Evolutionary conservation across 176 grass and related monocot genomes (phyloP).

Genomic region (Elaeis guineensis): DNA sequence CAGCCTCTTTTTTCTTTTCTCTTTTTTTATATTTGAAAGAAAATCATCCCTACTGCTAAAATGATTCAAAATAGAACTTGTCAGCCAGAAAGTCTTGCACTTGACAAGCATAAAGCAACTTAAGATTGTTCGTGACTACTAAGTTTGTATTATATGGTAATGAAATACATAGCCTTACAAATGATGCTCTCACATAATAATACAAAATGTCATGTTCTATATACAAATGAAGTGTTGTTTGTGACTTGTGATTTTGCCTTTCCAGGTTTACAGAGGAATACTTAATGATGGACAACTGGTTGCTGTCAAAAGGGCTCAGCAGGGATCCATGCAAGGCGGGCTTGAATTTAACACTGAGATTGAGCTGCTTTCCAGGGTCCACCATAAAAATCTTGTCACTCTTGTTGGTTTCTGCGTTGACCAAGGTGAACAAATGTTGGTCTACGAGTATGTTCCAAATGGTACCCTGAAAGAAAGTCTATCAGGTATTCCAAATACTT

Average conservation of each 20-base stretch:
- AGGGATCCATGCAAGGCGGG: slow-evolving; percentile 55
- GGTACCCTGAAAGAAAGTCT: slow-evolving; percentile 84
- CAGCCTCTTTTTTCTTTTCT: too few relatives aligned
- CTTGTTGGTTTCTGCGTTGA: slow-evolving; percentile 81
- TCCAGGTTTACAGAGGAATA: slow-evolving; percentile 63
- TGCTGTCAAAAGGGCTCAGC: slow-evolving; percentile 60
- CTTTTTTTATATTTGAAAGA: too few relatives aligned
- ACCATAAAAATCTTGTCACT: slow-evolving; percentile 83
- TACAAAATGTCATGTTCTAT: too few relatives aligned
- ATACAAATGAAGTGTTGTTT: not conserved
- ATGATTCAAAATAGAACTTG: too few relatives aligned
- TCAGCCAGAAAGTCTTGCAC: too few relatives aligned
- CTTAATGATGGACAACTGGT: slow-evolving; percentile 56
- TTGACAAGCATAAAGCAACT: too few relatives aligned
- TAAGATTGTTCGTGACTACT: too few relatives aligned
- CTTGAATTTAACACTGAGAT: slow-evolving; percentile 76
- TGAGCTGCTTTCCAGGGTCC: slow-evolving; percentile 65
- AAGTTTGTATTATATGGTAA: too few relatives aligned
- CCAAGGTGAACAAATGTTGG: slow-evolving; percentile 64
- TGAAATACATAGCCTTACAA: too few relatives aligned
- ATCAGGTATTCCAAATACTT: slow-evolving; percentile 26
- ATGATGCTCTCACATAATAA: too few relatives aligned
- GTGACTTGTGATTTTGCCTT: not conserved
- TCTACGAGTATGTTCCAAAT: slow-evolving; percentile 77
- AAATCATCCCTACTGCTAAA: too few relatives aligned